Evolutionary conservation across 371 early-diverging fungal species (phyloP).

Genomic region (Mortierella sp.): DNA sequence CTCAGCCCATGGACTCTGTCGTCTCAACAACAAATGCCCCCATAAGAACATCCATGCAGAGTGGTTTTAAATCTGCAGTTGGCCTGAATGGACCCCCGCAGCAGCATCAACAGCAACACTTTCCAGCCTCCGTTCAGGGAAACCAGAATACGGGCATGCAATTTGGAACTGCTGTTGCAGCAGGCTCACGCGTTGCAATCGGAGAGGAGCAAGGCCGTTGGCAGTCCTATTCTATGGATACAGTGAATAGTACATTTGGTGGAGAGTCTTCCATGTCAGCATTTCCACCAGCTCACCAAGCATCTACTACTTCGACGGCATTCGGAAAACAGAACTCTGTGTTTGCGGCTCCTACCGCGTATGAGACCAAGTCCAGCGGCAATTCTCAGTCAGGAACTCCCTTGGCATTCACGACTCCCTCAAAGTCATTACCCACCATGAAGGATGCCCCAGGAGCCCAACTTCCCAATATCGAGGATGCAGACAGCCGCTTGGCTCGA

Average conservation of each 20-base stretch:
- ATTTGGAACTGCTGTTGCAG: background rate
- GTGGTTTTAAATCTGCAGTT: background rate
- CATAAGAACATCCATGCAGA: background rate
- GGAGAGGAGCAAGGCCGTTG: background rate
- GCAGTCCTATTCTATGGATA: background rate
- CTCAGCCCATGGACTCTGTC: background rate
- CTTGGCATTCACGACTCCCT: background rate
- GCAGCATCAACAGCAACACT: background rate
- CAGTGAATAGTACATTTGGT: slow-evolving; percentile 4
- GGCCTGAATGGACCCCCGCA: background rate
- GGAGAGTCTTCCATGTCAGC: background rate
- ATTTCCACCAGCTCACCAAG: background rate
- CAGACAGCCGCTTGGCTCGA: slow-evolving; percentile 43
- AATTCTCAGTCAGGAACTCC: background rate
- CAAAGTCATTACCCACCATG: background rate
- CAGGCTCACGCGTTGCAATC: background rate
- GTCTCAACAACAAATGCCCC: slow-evolving; percentile 1
- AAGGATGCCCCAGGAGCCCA: background rate
- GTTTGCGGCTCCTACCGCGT: slow-evolving; percentile 16
- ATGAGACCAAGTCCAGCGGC: background rate
- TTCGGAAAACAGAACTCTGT: slow-evolving; percentile 3
- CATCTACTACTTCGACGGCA: background rate
- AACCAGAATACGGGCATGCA: too few relatives aligned
- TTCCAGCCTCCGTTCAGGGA: background rate
- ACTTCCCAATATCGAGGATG: slow-evolving; percentile 6